These are phyloP conservation scores for Pistacia vera DNA, from an alignment of 345 rosid genomes.

Conservation along the genomic window DNA sequence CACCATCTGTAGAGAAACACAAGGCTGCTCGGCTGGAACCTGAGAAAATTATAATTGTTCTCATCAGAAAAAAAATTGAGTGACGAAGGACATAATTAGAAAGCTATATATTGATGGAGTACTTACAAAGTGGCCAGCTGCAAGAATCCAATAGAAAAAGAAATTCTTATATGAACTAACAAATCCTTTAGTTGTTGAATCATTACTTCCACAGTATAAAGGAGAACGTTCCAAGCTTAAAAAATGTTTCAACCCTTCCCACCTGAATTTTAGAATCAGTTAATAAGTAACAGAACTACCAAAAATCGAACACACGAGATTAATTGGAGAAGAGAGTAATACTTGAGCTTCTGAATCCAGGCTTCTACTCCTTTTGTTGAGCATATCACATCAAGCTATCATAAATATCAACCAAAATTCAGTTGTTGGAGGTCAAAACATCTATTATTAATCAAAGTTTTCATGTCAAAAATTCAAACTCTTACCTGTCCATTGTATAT, in stretches of 20 bases:
- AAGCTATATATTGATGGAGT: not conserved
- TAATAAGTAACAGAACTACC: not conserved
- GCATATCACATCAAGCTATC: conserved; percentile 45
- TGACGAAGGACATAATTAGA: no score
- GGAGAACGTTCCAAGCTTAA: conserved; percentile 26
- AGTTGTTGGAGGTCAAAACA: not conserved
- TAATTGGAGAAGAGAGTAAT: not conserved
- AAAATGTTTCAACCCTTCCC: conserved; percentile 36
- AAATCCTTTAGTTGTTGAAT: conserved; percentile 32
- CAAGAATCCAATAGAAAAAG: conserved; percentile 42
- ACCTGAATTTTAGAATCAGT: conserved; percentile 22
- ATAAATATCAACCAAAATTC: not conserved
- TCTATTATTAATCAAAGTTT: no score
- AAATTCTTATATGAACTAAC: conserved; percentile 34
- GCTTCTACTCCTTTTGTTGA: conserved; percentile 51
- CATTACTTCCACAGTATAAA: conserved; percentile 31
- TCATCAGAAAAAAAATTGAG: no score
- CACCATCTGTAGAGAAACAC: conserved; percentile 44
- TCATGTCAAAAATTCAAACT: not conserved
- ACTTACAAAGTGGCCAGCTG: conserved; percentile 47
- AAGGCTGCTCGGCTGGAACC: conserved; percentile 51
- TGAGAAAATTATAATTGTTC: conserved; percentile 1
- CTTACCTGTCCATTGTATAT: conserved; percentile 47
- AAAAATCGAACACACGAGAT: not conserved
- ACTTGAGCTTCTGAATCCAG: conserved; percentile 47